Evolutionary conservation across 2,329 filamentous ascomycete genomes (phyloP).

Genomic region (Aspergillus oerlinghausenensis): DNA sequence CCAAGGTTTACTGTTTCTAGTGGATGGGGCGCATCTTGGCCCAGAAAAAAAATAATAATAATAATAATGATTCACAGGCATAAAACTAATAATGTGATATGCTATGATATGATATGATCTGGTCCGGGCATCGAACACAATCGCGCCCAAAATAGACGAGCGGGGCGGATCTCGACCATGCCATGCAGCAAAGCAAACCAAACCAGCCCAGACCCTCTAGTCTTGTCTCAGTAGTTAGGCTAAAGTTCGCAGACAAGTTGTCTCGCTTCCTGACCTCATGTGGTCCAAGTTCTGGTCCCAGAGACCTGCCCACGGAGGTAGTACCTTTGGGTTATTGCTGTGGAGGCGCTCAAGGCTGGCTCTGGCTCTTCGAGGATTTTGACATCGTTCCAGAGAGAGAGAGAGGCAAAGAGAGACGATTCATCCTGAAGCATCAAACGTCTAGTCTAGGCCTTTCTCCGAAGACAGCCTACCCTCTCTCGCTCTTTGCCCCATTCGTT

Average conservation of each 20-base stretch:
- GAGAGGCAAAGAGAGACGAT: not conserved
- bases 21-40: slow-evolving; percentile 3
- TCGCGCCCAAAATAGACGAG: slow-evolving; percentile 12
- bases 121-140: not conserved
- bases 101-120: not conserved
- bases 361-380: not conserved
- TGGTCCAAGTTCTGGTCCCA: not conserved
- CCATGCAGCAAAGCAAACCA: slow-evolving; percentile 10
- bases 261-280: not conserved
- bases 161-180: slow-evolving; percentile 14
- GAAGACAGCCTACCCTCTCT: not conserved
- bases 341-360: not conserved
- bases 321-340: not conserved
- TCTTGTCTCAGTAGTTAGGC: not conserved
- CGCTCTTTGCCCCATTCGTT: not conserved
- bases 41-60: not conserved
- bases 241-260: not conserved
- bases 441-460: not conserved
- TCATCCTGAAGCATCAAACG: not conserved
- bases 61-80: not conserved
- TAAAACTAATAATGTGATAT: not conserved
- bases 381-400: not conserved
- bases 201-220: slow-evolving; percentile 2
- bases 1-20: slow-evolving; percentile 6
- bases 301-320: not conserved